Conservation (phyloP, 768 basidiomycete genomes). For the Calocera viscosa region DNA sequence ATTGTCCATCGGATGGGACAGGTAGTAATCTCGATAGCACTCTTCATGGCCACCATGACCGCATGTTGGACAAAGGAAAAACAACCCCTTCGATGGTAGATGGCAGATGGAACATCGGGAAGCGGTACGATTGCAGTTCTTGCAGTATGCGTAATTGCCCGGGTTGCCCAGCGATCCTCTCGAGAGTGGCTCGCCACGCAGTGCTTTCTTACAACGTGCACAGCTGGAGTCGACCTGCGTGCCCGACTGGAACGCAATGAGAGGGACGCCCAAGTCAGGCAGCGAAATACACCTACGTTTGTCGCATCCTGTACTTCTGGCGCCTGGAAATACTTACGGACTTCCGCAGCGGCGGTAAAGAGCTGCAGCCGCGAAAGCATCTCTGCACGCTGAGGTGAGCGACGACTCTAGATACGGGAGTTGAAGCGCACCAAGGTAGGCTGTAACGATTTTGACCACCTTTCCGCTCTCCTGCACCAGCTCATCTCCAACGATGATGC, state of each 20-base stretch:
- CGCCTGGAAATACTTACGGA: conserved; percentile 49
- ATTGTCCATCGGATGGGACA: conserved; percentile 43
- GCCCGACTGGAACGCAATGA: conserved; percentile 40
- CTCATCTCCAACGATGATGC: neutral
- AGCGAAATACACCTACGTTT: conserved; percentile 38
- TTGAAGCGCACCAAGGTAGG: conserved; percentile 50
- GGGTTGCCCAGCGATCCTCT: conserved; percentile 19
- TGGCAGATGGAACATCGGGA: conserved; percentile 63
- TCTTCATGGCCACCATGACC: conserved; percentile 69
- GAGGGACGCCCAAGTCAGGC: conserved; percentile 12
- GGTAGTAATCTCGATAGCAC: conserved; percentile 61
- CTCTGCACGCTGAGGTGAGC: conserved; percentile 32
- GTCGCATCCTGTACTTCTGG: conserved; percentile 44
- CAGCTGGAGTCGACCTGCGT: conserved; percentile 62
- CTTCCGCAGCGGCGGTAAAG: conserved; percentile 55
- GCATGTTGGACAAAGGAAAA: conserved; percentile 67
- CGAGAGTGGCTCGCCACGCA: conserved; percentile 31
- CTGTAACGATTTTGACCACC: conserved; percentile 45
- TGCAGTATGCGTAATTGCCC: conserved; percentile 46
- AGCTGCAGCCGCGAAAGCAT: conserved; percentile 49
- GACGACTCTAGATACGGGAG: neutral
- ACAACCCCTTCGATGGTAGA: conserved; percentile 55
- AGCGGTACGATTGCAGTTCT: conserved; percentile 37
- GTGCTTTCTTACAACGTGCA: conserved; percentile 53
- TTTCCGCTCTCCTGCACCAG: conserved; percentile 27